A percentile compares a stretch with the other conserved stretches of the same genome.
Evolutionary conservation across 2,329 filamentous ascomycete genomes (phyloP).

Genomic region (Endoconidiophora polonica): DNA sequence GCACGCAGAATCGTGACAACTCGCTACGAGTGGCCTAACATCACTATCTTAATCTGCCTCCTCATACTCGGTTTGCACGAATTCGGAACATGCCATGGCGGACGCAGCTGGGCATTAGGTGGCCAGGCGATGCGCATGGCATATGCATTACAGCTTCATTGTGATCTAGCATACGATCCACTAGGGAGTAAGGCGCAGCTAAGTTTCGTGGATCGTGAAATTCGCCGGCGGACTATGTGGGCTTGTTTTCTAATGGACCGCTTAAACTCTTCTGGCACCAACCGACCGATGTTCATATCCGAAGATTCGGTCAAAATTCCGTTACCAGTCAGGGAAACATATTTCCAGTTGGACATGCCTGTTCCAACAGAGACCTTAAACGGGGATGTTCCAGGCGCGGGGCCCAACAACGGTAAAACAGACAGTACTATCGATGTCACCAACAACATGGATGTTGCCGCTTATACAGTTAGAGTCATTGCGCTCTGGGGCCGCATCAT

Average conservation of each 20-base stretch:
- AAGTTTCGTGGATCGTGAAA: constrained; percentile 86
- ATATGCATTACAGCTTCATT: constrained; percentile 84
- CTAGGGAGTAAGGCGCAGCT: constrained; percentile 32
- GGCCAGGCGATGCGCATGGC: constrained; percentile 95
- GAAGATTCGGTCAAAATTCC: constrained; percentile 82
- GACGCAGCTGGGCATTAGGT: constrained; percentile 86
- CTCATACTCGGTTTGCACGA: constrained; percentile 81
- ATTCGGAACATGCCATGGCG: constrained; percentile 92
- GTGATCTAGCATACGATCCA: constrained; percentile 73
- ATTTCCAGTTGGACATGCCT: constrained; percentile 81
- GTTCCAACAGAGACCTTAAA: constrained; percentile 71
- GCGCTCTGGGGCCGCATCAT: constrained; percentile 82
- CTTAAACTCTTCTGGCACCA: constrained; percentile 90
- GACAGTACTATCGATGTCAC: constrained; percentile 19
- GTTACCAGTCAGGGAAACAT: constrained; percentile 74
- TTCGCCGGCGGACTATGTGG: constrained; percentile 91
- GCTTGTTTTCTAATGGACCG: constrained; percentile 94
- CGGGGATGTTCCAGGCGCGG: constrained; percentile 48
- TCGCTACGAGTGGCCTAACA: constrained; percentile 87
- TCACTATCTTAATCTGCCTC: constrained; percentile 85
- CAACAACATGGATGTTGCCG: constrained; percentile 86
- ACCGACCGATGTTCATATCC: constrained; percentile 77
- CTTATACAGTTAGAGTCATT: constrained; percentile 73
- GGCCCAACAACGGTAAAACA: constrained; percentile 26
- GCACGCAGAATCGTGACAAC: constrained; percentile 77